These are phyloP conservation scores for Fusarium torulosum DNA, from an alignment of 2,329 filamentous ascomycete genomes.

Conservation along the genomic window DNA sequence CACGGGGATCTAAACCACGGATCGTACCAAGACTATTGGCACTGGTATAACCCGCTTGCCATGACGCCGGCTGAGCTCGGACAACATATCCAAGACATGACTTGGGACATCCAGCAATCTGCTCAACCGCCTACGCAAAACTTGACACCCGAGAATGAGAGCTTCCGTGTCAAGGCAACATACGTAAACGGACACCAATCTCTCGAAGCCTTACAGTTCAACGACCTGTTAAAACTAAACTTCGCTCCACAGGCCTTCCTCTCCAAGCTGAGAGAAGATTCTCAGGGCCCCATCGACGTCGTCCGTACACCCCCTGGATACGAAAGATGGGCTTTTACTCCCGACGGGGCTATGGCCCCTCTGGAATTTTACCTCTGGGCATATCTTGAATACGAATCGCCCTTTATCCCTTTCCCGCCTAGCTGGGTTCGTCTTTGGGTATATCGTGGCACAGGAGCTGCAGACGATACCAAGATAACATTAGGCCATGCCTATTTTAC, in stretches of 20 bases:
- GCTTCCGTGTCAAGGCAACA: not conserved
- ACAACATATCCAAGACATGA: not conserved
- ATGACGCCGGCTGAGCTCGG: not conserved
- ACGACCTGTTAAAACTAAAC: not conserved
- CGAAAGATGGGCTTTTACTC: not conserved
- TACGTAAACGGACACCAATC: not conserved
- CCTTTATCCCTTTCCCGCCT: not conserved
- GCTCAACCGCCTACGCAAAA: not conserved
- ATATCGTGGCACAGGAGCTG: not conserved
- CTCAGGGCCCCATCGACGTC: not conserved
- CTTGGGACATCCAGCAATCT: not conserved
- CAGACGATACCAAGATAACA: not conserved
- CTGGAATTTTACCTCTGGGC: not conserved
- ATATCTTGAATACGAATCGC: not conserved
- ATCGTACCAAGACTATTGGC: not conserved
- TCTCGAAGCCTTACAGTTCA: not conserved
- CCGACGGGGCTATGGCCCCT: not conserved
- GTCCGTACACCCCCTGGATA: not conserved
- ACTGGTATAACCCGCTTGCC: not conserved
- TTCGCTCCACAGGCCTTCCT: constrained; percentile 2
- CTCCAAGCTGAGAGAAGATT: not conserved
- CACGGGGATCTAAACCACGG: not conserved
- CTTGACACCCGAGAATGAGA: not conserved
- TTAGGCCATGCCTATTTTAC: not conserved
- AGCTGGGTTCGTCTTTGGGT: not conserved